phyloP scores from a whole-genome alignment of 257 asterid species.

The Mitragyna speciosa region DNA sequence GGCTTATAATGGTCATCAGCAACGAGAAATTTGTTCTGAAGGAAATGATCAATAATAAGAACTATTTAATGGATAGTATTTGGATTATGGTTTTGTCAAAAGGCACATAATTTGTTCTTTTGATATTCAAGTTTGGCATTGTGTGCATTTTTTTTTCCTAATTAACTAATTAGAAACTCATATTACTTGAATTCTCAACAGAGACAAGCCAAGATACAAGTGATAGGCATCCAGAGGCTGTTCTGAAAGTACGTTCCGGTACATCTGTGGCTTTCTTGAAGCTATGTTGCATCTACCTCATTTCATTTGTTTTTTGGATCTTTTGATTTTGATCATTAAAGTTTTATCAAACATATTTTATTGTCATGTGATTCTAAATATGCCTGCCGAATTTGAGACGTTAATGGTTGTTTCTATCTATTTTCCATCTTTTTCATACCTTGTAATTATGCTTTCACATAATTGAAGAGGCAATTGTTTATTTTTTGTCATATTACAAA shows the following conservation, averaged over 20 bases:
- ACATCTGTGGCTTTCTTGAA: not conserved
- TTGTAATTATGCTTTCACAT: not conserved
- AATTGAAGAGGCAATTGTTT: not conserved
- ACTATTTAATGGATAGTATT: not conserved
- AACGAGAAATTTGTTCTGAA: not conserved
- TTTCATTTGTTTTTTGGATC: not conserved
- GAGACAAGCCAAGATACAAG: constrained; percentile 43
- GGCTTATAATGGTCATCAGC: not conserved
- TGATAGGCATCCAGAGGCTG: constrained; percentile 37
- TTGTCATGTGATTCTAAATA: not conserved
- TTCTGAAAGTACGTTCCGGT: constrained; percentile 48
- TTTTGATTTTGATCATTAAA: not conserved
- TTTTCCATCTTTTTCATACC: not conserved
- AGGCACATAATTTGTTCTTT: too few relatives aligned
- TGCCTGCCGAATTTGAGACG: not conserved
- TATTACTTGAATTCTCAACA: constrained; percentile 35
- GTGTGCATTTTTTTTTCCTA: too few relatives aligned
- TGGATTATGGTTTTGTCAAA: not conserved
- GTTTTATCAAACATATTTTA: not conserved
- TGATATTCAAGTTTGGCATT: not conserved
- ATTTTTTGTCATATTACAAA: not conserved
- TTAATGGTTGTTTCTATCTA: not conserved
- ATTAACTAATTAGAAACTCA: constrained; percentile 3
- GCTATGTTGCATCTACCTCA: not conserved
- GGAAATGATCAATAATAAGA: not conserved